Percentiles rank a stretch among this genome's conserved stretches.
Evolutionary conservation across 139 green algal species (phyloP).

Genomic region (Helicosporidium sp.): DNA sequence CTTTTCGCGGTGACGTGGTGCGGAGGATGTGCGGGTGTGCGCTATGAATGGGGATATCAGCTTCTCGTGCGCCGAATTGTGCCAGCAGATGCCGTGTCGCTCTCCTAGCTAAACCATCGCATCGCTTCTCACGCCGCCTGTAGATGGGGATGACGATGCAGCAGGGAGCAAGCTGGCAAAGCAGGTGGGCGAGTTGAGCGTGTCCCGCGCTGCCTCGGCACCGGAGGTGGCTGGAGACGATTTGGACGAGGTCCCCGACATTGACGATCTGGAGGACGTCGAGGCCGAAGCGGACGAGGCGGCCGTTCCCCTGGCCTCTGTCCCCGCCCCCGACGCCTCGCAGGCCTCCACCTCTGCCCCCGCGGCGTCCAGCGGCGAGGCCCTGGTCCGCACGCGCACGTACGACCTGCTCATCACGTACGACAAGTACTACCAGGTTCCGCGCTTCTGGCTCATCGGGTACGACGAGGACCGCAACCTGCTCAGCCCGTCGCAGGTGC

Average conservation of each 20-base stretch:
- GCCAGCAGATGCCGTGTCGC: neutral
- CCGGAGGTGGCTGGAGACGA: constrained; percentile 4
- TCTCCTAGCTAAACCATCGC: neutral
- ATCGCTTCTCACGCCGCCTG: neutral
- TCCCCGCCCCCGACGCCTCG: too few species aligned
- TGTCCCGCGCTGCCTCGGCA: too few species aligned
- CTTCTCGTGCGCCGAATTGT: too few species aligned
- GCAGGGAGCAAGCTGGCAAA: neutral
- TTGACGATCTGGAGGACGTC: constrained; percentile 41
- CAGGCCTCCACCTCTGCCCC: too few species aligned
- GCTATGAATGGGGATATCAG: neutral
- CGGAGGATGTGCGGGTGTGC: neutral
- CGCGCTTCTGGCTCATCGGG: constrained; percentile 68
- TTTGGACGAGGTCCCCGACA: constrained; percentile 56
- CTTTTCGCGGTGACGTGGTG: too few species aligned
- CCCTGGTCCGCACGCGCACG: constrained; percentile 53
- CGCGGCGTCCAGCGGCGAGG: constrained; percentile 4
- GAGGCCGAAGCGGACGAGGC: neutral
- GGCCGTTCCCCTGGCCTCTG: too few species aligned
- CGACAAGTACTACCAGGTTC: constrained; percentile 74
- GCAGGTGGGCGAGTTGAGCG: neutral
- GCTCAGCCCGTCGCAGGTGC: constrained; percentile 35
- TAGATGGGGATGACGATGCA: neutral
- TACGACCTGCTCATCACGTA: constrained; percentile 87
- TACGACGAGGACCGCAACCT: constrained; percentile 49